Evolutionary conservation across 768 basidiomycete genomes (phyloP).

Genomic region (Neoboletus brunneissimus): DNA sequence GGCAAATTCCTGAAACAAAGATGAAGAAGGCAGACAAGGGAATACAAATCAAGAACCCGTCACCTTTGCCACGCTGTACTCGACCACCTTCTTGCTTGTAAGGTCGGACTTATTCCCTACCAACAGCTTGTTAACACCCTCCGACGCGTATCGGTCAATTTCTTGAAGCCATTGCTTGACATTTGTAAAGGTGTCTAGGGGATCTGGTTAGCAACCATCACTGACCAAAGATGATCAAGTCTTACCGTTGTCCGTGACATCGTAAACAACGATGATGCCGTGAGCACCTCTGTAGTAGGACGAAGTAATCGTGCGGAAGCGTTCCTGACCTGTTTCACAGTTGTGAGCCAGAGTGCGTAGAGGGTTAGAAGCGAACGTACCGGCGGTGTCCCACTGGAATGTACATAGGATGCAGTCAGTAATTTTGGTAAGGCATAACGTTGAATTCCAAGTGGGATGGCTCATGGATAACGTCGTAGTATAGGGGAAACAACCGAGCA

Average conservation of each 20-base stretch:
- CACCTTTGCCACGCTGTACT: slow-evolving; percentile 85
- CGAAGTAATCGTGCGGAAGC: slow-evolving; percentile 98
- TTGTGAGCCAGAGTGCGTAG: slow-evolving; percentile 2
- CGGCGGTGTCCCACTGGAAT: slow-evolving; percentile 91
- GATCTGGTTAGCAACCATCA: slow-evolving; percentile 5
- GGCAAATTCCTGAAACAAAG: slow-evolving; percentile 74
- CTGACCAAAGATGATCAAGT: background rate
- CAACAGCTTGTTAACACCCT: slow-evolving; percentile 97
- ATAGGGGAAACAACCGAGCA: background rate
- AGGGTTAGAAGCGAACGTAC: slow-evolving; percentile 37
- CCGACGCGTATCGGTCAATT: slow-evolving; percentile 94
- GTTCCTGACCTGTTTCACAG: slow-evolving; percentile 74
- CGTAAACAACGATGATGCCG: slow-evolving; percentile 98
- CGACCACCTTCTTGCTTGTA: slow-evolving; percentile 94
- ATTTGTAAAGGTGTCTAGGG: slow-evolving; percentile 84
- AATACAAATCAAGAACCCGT: slow-evolving; percentile 2
- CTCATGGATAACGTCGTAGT: background rate
- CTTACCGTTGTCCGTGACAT: slow-evolving; percentile 92
- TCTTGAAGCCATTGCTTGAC: slow-evolving; percentile 95
- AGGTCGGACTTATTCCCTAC: slow-evolving; percentile 99
- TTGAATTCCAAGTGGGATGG: background rate
- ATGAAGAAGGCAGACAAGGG: slow-evolving; percentile 1
- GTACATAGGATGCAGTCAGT: slow-evolving; percentile 18
- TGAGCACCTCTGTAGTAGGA: slow-evolving; percentile 99
- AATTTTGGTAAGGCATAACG: background rate